Conservation (phyloP, 768 basidiomycete species). For the Sarcodon sp. region DNA sequence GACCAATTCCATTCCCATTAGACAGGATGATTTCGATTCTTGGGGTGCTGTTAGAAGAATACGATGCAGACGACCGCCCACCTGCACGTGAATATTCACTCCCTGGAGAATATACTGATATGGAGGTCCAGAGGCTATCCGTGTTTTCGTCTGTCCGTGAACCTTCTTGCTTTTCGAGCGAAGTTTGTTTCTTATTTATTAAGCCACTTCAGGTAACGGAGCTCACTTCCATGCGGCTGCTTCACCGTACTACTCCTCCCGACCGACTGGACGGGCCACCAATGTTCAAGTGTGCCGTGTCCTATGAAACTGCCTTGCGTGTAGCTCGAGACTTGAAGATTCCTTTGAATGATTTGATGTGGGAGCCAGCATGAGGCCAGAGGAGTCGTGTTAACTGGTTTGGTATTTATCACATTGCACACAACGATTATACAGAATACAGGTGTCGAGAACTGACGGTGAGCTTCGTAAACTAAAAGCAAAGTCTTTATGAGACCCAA, state of each 20-base stretch:
- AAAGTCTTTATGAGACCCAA: no score
- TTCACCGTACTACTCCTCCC: slow-evolving; percentile 47
- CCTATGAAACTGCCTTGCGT: slow-evolving; percentile 37
- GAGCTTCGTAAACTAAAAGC: no score
- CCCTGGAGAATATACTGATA: slow-evolving; percentile 64
- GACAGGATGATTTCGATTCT: slow-evolving; percentile 75
- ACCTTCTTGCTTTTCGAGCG: neutral
- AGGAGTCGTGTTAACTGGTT: neutral
- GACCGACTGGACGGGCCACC: slow-evolving; percentile 62
- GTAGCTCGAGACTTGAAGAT: slow-evolving; percentile 52
- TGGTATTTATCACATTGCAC: neutral
- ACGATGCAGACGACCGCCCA: slow-evolving; percentile 37
- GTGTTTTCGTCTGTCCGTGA: slow-evolving; percentile 43
- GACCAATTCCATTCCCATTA: slow-evolving; percentile 66
- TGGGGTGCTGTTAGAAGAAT: slow-evolving; percentile 65
- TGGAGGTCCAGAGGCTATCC: slow-evolving; percentile 52
- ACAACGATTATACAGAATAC: neutral
- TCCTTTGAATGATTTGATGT: slow-evolving; percentile 50
- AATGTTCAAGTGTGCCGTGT: slow-evolving; percentile 63
- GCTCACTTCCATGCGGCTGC: slow-evolving; percentile 46
- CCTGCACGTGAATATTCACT: slow-evolving; percentile 34
- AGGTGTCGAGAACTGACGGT: no score
- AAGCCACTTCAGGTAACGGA: slow-evolving; percentile 42
- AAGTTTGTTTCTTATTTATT: neutral
- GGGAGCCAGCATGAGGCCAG: slow-evolving; percentile 27